Percentiles rank a stretch among this genome's conserved stretches.
Conservation (phyloP, 306 rosid species). For the Purshia tridentata region DNA sequence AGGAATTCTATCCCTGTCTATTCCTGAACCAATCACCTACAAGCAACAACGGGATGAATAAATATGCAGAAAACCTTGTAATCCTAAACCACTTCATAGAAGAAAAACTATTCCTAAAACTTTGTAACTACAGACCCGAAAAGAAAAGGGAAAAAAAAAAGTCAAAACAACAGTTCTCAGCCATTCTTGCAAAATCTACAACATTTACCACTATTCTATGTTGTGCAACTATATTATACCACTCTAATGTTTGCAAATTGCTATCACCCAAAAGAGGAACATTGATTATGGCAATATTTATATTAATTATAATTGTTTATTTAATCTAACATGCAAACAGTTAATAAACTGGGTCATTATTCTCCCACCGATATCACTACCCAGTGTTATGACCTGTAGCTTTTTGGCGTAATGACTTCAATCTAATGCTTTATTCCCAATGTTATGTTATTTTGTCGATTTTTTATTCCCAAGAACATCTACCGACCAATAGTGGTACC, state of each 20-base stretch:
- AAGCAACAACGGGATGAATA: conserved; percentile 16
- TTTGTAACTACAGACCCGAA: neutral
- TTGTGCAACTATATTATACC: neutral
- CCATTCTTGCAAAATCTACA: neutral
- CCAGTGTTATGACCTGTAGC: neutral
- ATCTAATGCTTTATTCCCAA: neutral
- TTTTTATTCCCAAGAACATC: neutral
- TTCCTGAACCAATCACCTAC: conserved; percentile 85
- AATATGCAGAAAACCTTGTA: neutral
- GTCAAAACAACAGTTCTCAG: neutral
- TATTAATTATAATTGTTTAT: neutral
- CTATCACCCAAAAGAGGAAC: neutral
- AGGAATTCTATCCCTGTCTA: conserved; percentile 74
- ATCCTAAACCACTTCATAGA: neutral
- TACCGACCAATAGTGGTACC: neutral
- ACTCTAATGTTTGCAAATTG: neutral
- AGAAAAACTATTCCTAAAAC: neutral
- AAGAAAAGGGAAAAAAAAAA: neutral
- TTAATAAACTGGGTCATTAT: neutral
- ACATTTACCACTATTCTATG: neutral
- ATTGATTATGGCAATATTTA: neutral
- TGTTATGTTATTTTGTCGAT: neutral
- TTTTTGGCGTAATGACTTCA: neutral
- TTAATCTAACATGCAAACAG: neutral
- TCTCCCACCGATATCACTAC: neutral